phyloP scores from a whole-genome alignment of 2,329 filamentous ascomycete genomes.

The Trichophyton benhamiae region DNA sequence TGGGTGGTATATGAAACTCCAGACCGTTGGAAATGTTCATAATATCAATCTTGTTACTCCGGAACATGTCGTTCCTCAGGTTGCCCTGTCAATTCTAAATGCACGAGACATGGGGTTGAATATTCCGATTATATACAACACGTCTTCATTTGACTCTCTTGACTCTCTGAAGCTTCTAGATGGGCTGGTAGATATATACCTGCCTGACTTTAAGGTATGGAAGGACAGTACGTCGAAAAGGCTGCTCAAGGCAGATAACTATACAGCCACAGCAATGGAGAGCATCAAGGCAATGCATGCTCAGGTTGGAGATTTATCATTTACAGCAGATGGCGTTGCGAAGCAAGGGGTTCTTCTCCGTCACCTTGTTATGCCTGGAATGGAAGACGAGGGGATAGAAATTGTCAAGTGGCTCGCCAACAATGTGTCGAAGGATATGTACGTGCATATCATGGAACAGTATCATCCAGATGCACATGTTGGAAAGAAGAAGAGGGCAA shows the following conservation, averaged over 20 bases:
- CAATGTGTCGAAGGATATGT: slow-evolving; percentile 60
- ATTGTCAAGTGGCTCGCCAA: slow-evolving; percentile 67
- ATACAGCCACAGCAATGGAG: slow-evolving; percentile 58
- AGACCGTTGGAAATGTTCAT: slow-evolving; percentile 67
- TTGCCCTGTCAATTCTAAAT: slow-evolving; percentile 62
- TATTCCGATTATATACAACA: slow-evolving; percentile 74
- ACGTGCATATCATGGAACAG: slow-evolving; percentile 83
- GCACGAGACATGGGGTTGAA: slow-evolving; percentile 57
- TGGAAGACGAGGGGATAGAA: slow-evolving; percentile 56
- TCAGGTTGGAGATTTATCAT: slow-evolving; percentile 73
- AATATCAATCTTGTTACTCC: slow-evolving; percentile 84
- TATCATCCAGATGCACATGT: slow-evolving; percentile 72
- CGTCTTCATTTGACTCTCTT: slow-evolving; percentile 65
- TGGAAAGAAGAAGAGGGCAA: slow-evolving; percentile 48
- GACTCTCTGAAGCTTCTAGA: slow-evolving; percentile 61
- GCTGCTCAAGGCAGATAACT: slow-evolving; percentile 66
- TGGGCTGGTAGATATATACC: slow-evolving; percentile 70
- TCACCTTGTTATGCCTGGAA: slow-evolving; percentile 76
- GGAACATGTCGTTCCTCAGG: slow-evolving; percentile 76
- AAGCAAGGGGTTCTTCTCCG: slow-evolving; percentile 63
- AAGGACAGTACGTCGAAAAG: slow-evolving; percentile 51
- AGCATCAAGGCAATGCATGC: slow-evolving; percentile 68
- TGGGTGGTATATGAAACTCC: slow-evolving; percentile 72
- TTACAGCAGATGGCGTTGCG: slow-evolving; percentile 68
- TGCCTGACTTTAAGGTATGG: slow-evolving; percentile 86